Evolutionary conservation across 2,329 filamentous ascomycete genomes (phyloP).

Genomic region (Sporothrix luriei): DNA sequence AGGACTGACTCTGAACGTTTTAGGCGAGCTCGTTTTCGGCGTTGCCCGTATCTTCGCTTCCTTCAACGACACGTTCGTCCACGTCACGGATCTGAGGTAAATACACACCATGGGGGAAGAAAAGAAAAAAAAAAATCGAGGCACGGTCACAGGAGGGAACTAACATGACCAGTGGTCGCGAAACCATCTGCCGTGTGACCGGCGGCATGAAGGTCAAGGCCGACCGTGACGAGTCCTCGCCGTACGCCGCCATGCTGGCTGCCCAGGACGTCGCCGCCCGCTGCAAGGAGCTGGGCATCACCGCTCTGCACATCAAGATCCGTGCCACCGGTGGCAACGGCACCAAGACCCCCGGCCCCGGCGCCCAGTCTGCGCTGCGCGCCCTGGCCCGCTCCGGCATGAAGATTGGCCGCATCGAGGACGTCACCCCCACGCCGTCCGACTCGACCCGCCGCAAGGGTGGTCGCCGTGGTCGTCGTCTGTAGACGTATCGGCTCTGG

Average conservation of each 20-base stretch:
- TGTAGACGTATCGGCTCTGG: constrained; percentile 59
- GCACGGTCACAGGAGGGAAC: background rate
- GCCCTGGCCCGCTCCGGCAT: constrained; percentile 98
- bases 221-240: constrained; percentile 99
- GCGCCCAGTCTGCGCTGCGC: constrained; percentile 98
- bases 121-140: background rate
- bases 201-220: constrained; percentile 99
- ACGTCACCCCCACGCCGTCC: constrained; percentile 98
- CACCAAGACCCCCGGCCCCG: constrained; percentile 99
- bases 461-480: constrained; percentile 99
- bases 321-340: constrained; percentile 98
- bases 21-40: constrained; percentile 96
- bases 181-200: constrained; percentile 99
- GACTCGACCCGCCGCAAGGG: constrained; percentile 99
- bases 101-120: constrained; percentile 44
- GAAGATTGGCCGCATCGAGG: constrained; percentile 99
- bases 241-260: constrained; percentile 99
- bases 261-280: constrained; percentile 95
- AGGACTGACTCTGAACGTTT: constrained; percentile 22
- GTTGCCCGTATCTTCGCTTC: constrained; percentile 98
- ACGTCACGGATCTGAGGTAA: constrained; percentile 97
- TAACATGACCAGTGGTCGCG: constrained; percentile 74
- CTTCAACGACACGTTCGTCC: constrained; percentile 92
- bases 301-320: constrained; percentile 99
- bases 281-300: constrained; percentile 72